phyloP scores from a whole-genome alignment of 2,329 filamentous ascomycete genomes.

The Paraphaeosphaeria minitans region DNA sequence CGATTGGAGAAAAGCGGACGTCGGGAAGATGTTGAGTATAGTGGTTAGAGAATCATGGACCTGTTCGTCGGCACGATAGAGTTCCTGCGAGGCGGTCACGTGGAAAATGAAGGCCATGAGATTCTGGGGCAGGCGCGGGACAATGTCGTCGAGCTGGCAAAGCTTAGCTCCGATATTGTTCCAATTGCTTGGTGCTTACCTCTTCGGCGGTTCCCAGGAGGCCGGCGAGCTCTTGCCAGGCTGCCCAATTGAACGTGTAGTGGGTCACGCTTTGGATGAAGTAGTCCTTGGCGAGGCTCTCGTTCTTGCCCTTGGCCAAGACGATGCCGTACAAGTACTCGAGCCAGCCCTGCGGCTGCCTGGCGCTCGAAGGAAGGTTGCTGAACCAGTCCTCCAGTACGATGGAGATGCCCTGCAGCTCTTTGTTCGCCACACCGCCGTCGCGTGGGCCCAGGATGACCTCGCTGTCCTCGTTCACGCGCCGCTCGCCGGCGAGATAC shows the following conservation, averaged over 20 bases:
- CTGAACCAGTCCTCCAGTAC: slow-evolving; percentile 82
- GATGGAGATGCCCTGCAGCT: slow-evolving; percentile 75
- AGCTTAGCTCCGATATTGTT: slow-evolving; percentile 1
- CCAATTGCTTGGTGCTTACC: slow-evolving; percentile 52
- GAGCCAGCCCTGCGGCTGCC: slow-evolving; percentile 83
- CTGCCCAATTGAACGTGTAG: slow-evolving; percentile 96
- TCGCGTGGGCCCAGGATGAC: slow-evolving; percentile 96
- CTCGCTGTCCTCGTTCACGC: slow-evolving; percentile 94
- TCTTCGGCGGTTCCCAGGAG: slow-evolving; percentile 81
- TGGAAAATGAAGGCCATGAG: slow-evolving; percentile 95
- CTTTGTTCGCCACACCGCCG: slow-evolving; percentile 85
- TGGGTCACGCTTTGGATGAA: slow-evolving; percentile 86
- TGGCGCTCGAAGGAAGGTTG: slow-evolving; percentile 63
- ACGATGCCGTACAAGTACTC: slow-evolving; percentile 93
- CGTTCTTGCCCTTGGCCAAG: slow-evolving; percentile 87
- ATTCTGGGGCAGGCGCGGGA: slow-evolving; percentile 79
- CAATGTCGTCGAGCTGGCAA: slow-evolving; percentile 70
- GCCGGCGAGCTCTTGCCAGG: slow-evolving; percentile 89
- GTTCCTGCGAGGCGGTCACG: slow-evolving; percentile 85
- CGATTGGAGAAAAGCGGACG: slow-evolving; percentile 85
- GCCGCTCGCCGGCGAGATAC: slow-evolving; percentile 91
- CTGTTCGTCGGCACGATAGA: slow-evolving; percentile 81
- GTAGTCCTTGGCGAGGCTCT: slow-evolving; percentile 81
- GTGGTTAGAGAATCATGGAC: slow-evolving; percentile 77
- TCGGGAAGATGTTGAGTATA: slow-evolving; percentile 82